These are phyloP conservation scores for Primulina huaijiensis DNA, from an alignment of 257 asterid species.

Conservation along the genomic window DNA sequence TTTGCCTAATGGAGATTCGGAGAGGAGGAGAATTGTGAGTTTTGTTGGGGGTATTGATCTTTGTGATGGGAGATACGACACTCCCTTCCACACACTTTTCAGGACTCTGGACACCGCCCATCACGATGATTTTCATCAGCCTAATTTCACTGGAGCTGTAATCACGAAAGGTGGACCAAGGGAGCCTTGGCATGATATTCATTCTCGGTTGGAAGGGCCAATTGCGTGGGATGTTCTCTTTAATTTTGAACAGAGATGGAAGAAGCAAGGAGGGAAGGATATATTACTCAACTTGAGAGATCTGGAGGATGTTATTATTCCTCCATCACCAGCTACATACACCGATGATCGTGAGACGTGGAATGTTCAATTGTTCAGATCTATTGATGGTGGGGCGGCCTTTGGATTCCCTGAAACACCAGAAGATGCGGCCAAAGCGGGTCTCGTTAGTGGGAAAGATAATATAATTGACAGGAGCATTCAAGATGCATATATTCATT, in stretches of 20 bases:
- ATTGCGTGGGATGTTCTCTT: conserved; percentile 93
- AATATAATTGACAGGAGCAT: conserved; percentile 86
- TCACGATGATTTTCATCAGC: conserved; percentile 93
- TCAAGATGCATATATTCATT: conserved; percentile 91
- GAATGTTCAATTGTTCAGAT: conserved; percentile 86
- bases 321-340: conserved; percentile 80
- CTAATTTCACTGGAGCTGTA: conserved; percentile 67
- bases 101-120: conserved; percentile 85
- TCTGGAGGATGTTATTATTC: conserved; percentile 54
- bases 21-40: conserved; percentile 63
- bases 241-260: conserved; percentile 97
- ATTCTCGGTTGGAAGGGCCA: conserved; percentile 81
- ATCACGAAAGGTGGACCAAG: conserved; percentile 87
- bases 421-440: conserved; percentile 73
- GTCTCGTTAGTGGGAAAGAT: conserved; percentile 86
- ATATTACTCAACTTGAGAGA: conserved; percentile 63
- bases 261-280: conserved; percentile 85
- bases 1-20: conserved; percentile 59
- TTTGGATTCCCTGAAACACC: conserved; percentile 87
- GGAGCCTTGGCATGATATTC: conserved; percentile 97
- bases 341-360: conserved; percentile 79
- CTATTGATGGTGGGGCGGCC: conserved; percentile 96
- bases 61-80: conserved; percentile 88
- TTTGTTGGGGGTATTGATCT: conserved; percentile 93
- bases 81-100: conserved; percentile 87